Base-by-base conservation (phyloP, 169 alveolate species). In the Ichthyophthirius multifiliis region DNA sequence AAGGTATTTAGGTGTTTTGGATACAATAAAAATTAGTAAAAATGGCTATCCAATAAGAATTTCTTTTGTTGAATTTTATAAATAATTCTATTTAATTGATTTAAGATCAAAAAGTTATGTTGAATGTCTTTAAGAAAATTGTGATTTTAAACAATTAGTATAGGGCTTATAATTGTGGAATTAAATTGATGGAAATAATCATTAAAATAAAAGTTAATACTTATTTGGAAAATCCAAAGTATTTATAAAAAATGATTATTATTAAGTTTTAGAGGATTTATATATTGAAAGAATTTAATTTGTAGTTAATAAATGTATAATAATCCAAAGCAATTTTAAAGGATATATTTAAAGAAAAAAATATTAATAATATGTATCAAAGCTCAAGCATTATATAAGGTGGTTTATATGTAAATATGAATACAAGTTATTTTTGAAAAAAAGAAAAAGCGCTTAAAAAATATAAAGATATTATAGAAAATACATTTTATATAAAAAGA, bases 41-140 rank as follows among this genome's bases (percentile, higher is more conserved):
- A 98, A 99, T 15, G 99, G 99, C 12, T 98, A 96, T 91, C 98
- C 98, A 1, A 98, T 97, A 20, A 94, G 99, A 27, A 88, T 94
- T 75, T 83, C 97, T 4, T 98, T 96, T 83, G 78, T 81, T 20
- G 97, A 96, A 34, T 95, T 95, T 77, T 89, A 89, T 85, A 74
- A 83, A 44, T 95, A 89, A 87, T 93, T 86, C 63, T 92, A 89
- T 55, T 93, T 82, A 95, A 95, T 88, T 15, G 45, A 10, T 10
- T 32, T 20, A 16, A 43, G 4, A 35, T 37, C 43, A 65, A n/a
- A 5, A 47, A 65, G 39, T 76, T 34, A 23, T 46, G 4, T 10
- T 10, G 37, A 67, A 39, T 37, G n/a, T 6, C 64, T 18, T 5
- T 18, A 67, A 34, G 9, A 67, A 37, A 20, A 67, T 1, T 32